Evolutionary conservation across 2,329 filamentous ascomycete genomes (phyloP), one percentile per base, ranked within the genome.

Genomic region (Pseudopithomyces chartarum): DNA sequence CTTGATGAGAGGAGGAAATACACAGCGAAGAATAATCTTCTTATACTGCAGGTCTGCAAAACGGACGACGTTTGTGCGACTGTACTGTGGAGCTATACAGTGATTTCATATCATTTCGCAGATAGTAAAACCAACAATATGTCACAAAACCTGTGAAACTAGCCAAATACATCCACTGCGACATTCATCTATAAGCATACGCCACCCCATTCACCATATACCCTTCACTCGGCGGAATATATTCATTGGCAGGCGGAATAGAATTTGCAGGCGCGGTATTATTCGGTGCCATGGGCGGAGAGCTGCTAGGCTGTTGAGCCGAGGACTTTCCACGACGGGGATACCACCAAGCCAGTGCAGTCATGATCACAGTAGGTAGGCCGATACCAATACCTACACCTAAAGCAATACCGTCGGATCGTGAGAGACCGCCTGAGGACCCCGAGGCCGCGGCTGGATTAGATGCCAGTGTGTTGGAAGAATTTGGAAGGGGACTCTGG

Each of bases 371-470:
- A 15, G 45, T 48, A 5, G 45, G 45, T 7, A 48, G 26, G 10
- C 45, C 45, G n/a, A 48, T 48, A n/a, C 45, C 45, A 20, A 48
- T 19, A 4, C 45, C 45, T 23, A 48, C 45, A 2, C 45, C 45
- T 2, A 48, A 32, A 11, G 45, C 45, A 20, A 48, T 48, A n/a
- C 29, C 19, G 33, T 48, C 45, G 15, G 45, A 48, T 11, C 45
- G 26, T 6, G 45, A 48, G 6, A 36, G 40, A 12, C 20, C 15
- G 19, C 40, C 36, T 8, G 29, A 32, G 20, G 33, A 22, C n/a
- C 11, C 29, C n/a, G 29, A 2, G 6, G 19, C 32, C 5, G 33
- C 8, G 10, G 29, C 20, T 22, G 19, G 32, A 15, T 20, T 33
- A 15, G 45, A 48, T n/a, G 32, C 2, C 38, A n/a, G 3, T 3